Conservation (phyloP, 164 flowering plant species). For the Hamamelis virginiana region DNA sequence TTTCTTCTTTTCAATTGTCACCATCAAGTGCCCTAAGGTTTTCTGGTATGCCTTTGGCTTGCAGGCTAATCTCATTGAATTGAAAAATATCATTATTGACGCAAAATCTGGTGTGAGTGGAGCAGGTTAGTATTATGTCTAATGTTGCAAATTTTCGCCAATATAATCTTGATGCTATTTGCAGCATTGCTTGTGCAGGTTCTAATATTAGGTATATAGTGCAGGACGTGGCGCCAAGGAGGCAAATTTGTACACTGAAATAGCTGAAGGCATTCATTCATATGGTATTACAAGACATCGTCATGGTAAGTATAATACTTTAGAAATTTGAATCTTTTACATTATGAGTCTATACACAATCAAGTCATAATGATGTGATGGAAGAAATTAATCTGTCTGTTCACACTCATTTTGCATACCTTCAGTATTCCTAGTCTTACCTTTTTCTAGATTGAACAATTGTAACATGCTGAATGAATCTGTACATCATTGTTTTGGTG, state of each 20-base stretch:
- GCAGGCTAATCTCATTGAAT: slow-evolving; percentile 78
- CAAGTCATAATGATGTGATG: not conserved
- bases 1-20: not conserved
- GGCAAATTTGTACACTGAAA: slow-evolving; percentile 84
- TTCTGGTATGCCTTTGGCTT: slow-evolving; percentile 11
- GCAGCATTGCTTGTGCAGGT: slow-evolving; percentile 10
- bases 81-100: slow-evolving; percentile 73
- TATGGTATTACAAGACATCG: slow-evolving; percentile 95
- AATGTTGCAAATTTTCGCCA: not conserved
- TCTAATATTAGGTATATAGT: slow-evolving; percentile 13
- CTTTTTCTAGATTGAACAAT: not conserved
- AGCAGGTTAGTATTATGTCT: slow-evolving; percentile 63
- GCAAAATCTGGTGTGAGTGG: slow-evolving; percentile 99
- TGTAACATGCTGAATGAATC: not conserved
- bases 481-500: not conserved
- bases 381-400: not conserved
- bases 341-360: not conserved
- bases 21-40: not conserved
- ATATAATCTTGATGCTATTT: not conserved
- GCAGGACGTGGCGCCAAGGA: slow-evolving; percentile 97
- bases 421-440: not conserved
- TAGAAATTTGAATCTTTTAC: not conserved
- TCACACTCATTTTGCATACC: not conserved
- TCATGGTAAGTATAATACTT: slow-evolving; percentile 60
- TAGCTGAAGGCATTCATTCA: slow-evolving; percentile 88